Conservation (phyloP, 805 yeast genomes). For the Candida maltosa region DNA sequence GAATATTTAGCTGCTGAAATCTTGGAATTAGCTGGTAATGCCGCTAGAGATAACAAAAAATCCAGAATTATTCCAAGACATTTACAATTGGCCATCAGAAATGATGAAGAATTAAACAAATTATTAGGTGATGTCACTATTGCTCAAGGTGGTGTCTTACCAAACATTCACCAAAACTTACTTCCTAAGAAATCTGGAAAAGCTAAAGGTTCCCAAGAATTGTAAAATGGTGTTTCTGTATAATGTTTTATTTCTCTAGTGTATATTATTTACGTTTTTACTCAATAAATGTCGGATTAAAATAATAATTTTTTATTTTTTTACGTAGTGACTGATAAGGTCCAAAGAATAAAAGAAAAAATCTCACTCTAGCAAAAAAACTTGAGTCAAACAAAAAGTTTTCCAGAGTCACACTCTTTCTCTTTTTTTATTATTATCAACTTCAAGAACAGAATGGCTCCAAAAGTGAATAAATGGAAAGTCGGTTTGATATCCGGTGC, state of each 20-base stretch:
- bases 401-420: too few relatives aligned
- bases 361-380: too few relatives aligned
- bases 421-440: not conserved
- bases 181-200: conserved; percentile 55
- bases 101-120: conserved; percentile 50
- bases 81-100: conserved; percentile 51
- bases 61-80: conserved; percentile 52
- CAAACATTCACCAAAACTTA: conserved; percentile 48
- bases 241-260: not conserved
- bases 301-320: not conserved
- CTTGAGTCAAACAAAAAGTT: too few relatives aligned
- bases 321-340: too few relatives aligned
- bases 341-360: too few relatives aligned
- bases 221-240: conserved; percentile 26
- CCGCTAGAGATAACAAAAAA: conserved; percentile 51
- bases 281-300: conserved; percentile 1
- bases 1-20: conserved; percentile 50
- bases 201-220: conserved; percentile 57
- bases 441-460: not conserved
- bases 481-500: conserved; percentile 30
- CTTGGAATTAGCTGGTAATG: conserved; percentile 51
- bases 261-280: conserved; percentile 1
- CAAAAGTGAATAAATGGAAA: conserved; percentile 1
- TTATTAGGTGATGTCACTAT: conserved; percentile 49
- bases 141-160: conserved; percentile 53